These are phyloP conservation scores for Tetratostichococcus sp. DNA, from an alignment of 139 green algal genomes.

Conservation along the genomic window DNA sequence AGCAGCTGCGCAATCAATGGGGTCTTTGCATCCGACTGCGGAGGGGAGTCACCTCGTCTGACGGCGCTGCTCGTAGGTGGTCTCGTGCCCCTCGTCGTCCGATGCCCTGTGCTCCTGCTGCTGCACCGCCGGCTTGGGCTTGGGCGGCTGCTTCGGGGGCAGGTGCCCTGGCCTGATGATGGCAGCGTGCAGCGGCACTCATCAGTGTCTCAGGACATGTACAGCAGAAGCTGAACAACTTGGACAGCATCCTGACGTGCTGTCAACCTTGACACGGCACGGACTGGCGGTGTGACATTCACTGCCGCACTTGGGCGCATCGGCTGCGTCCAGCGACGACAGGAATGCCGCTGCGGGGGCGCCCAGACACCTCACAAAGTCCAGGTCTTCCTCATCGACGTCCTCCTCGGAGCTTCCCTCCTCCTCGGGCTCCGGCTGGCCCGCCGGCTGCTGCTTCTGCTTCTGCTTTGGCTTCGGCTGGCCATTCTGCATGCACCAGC, in stretches of 20 bases:
- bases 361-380: slow-evolving; percentile 39
- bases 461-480: neutral
- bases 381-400: slow-evolving; percentile 52
- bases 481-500: neutral
- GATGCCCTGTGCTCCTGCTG: neutral
- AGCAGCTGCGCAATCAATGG: too few species aligned
- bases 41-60: neutral
- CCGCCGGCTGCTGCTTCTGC: neutral
- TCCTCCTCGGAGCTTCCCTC: slow-evolving; percentile 26
- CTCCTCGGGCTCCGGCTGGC: slow-evolving; percentile 16
- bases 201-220: too few species aligned
- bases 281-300: too few species aligned
- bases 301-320: neutral
- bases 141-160: slow-evolving; percentile 1
- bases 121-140: neutral
- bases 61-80: neutral
- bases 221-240: too few species aligned
- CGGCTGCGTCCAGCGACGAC: neutral
- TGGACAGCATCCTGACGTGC: too few species aligned
- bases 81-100: neutral
- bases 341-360: neutral
- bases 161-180: neutral
- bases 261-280: too few species aligned
- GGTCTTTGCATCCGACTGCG: too few species aligned
- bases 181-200: too few species aligned